Percentiles rank a stretch among this genome's conserved stretches.
These are phyloP conservation scores for Cotoneaster glaucophyllus DNA, from an alignment of 306 rosid species.

Conservation along the genomic window DNA sequence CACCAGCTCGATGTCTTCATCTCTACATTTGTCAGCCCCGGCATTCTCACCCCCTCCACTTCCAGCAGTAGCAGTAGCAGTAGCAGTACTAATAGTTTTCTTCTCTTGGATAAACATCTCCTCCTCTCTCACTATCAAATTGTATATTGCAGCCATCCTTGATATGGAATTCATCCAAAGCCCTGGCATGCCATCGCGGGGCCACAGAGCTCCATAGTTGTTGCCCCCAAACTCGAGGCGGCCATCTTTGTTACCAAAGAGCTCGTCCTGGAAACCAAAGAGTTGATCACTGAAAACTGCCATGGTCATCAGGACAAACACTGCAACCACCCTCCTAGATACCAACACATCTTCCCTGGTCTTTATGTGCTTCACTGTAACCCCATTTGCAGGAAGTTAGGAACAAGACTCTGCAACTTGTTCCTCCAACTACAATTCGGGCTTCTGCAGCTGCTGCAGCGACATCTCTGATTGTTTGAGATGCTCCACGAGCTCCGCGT, in stretches of 20 bases:
- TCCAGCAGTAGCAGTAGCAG: neutral
- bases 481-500: slow-evolving; percentile 48
- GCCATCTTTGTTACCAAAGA: slow-evolving; percentile 55
- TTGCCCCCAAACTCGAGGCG: slow-evolving; percentile 56
- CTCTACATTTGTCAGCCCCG: slow-evolving; percentile 36
- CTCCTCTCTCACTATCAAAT: slow-evolving; percentile 67
- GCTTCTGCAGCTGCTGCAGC: slow-evolving; percentile 23
- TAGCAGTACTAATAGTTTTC: neutral
- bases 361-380: slow-evolving; percentile 53
- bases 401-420: slow-evolving; percentile 49
- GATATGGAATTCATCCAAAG: slow-evolving; percentile 76
- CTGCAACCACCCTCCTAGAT: slow-evolving; percentile 60
- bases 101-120: slow-evolving; percentile 43
- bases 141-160: slow-evolving; percentile 64
- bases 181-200: slow-evolving; percentile 76
- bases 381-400: slow-evolving; percentile 55
- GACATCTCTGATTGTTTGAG: slow-evolving; percentile 32
- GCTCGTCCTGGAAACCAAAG: slow-evolving; percentile 58
- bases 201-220: slow-evolving; percentile 56
- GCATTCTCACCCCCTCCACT: neutral
- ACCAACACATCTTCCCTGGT: slow-evolving; percentile 55
- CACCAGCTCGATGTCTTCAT: slow-evolving; percentile 52
- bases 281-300: slow-evolving; percentile 83
- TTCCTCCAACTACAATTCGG: slow-evolving; percentile 45
- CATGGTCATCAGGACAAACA: slow-evolving; percentile 70